These are phyloP conservation scores for Hydrangea macrophylla DNA, from an alignment of 148 eudicot genomes.

Conservation along the genomic window DNA sequence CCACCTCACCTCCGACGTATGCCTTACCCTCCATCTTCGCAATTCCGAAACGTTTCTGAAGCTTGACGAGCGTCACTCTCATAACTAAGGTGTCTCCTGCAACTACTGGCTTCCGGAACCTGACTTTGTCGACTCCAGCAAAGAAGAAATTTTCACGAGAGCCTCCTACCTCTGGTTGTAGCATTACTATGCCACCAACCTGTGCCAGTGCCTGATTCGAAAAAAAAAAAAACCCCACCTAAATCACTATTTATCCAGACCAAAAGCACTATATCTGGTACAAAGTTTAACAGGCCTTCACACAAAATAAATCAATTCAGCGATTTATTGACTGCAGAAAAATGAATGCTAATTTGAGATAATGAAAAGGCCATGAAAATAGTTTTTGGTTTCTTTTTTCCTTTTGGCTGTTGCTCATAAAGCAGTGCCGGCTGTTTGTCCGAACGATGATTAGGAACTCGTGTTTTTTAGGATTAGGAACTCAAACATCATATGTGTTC, in stretches of 20 bases:
- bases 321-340: background rate
- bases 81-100: conserved; percentile 94
- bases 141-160: conserved; percentile 81
- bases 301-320: background rate
- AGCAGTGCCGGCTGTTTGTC: too few species aligned
- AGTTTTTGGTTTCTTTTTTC: too few species aligned
- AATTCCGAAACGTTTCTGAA: conserved; percentile 87
- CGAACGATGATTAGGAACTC: too few species aligned
- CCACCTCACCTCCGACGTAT: conserved; percentile 86
- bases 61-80: conserved; percentile 79
- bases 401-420: too few species aligned
- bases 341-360: background rate
- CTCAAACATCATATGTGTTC: too few species aligned
- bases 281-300: too few species aligned
- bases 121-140: conserved; percentile 91
- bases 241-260: conserved; percentile 3
- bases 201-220: conserved; percentile 88
- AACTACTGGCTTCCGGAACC: conserved; percentile 90
- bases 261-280: background rate
- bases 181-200: conserved; percentile 91
- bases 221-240: background rate
- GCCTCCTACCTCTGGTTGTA: conserved; percentile 91
- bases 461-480: too few species aligned
- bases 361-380: background rate
- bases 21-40: conserved; percentile 97